phyloP scores from a whole-genome alignment of 1,139 yeast species.

The Zygotorulaspora mrakii region DNA sequence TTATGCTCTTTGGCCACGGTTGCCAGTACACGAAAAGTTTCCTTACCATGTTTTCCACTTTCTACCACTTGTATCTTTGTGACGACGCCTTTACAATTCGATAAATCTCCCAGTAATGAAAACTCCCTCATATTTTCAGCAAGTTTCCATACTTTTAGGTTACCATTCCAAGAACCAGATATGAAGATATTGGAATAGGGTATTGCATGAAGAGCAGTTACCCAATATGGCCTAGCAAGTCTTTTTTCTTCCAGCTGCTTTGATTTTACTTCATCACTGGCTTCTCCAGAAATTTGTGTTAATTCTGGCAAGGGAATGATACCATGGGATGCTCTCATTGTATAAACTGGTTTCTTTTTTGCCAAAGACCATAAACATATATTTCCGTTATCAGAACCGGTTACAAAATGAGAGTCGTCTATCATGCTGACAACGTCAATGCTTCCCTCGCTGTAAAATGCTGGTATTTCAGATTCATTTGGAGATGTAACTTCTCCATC shows the following conservation, averaged over 20 bases:
- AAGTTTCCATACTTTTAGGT: conserved; percentile 70
- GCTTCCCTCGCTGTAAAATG: conserved; percentile 72
- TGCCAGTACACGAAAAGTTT: conserved; percentile 56
- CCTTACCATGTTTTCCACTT: conserved; percentile 45
- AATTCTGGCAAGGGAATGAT: conserved; percentile 50
- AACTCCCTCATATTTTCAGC: conserved; percentile 62
- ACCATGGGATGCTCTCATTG: conserved; percentile 75
- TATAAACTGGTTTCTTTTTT: conserved; percentile 80
- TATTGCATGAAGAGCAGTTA: conserved; percentile 77
- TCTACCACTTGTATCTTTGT: conserved; percentile 68
- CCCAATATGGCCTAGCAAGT: conserved; percentile 70
- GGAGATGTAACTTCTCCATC: conserved; percentile 33
- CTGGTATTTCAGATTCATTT: conserved; percentile 33
- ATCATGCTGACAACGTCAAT: conserved; percentile 88
- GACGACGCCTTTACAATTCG: conserved; percentile 67
- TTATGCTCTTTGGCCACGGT: conserved; percentile 80
- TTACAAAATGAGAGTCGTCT: conserved; percentile 87
- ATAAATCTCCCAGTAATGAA: conserved; percentile 49
- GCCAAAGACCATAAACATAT: conserved; percentile 82
- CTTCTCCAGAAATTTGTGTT: conserved; percentile 66
- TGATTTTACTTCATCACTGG: conserved; percentile 40
- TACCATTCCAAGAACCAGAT: conserved; percentile 86
- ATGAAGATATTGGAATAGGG: conserved; percentile 86
- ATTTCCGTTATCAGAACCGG: conserved; percentile 94
- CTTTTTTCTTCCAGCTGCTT: conserved; percentile 53